Base-by-base conservation (phyloP, 148 eudicot species). In the Euryodendron excelsum region DNA sequence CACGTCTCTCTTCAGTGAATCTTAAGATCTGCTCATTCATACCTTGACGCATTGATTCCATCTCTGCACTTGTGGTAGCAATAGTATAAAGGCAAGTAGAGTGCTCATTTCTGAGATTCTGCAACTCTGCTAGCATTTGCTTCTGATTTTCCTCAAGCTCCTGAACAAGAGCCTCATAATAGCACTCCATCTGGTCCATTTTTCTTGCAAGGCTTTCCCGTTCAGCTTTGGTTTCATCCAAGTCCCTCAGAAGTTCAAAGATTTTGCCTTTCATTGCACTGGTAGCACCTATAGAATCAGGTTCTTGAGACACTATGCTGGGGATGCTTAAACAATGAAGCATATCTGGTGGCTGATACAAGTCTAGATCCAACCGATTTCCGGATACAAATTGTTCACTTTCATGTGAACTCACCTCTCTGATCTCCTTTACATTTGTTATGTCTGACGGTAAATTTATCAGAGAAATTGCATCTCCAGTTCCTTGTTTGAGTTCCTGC, bases 101-200 rank as follows among this genome's bases (percentile, higher is more conserved):
- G 79, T 93, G 98, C 82, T 96, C 99, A 76, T 84, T 89, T 79
- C 90, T 90, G 75, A 96, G 91, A 78, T 82, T 89, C 85, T 93
- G 99, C 83, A 93, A 79, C 81, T 96, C 98, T 56, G 84, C 93
- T 50, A 96, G 84, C 84, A 93, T 82, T 80, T 86, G 94, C 86
- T 92, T 93, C 79, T 96, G 99, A 85, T 83, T 93, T 88, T 86
- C 98, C 88, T 96, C 99, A 17, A 96, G 93, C 80, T 96, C 99
- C 77, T 91, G 98, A 82, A 93, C 79, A 71, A 96, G 97, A 59
- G 97, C 97, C 88, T 96, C 98, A 81, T 96, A 96, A 72, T 96
- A 93, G 75, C 93, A 89, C 77, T 96, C 98, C 99, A 96, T 96
- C 83, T 96, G 92, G 86, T 87, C 88, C 99, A 92, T 93, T 80